Base-by-base conservation (phyloP, 495 filamentous ascomycete species). In the Neurospora sp. region DNA sequence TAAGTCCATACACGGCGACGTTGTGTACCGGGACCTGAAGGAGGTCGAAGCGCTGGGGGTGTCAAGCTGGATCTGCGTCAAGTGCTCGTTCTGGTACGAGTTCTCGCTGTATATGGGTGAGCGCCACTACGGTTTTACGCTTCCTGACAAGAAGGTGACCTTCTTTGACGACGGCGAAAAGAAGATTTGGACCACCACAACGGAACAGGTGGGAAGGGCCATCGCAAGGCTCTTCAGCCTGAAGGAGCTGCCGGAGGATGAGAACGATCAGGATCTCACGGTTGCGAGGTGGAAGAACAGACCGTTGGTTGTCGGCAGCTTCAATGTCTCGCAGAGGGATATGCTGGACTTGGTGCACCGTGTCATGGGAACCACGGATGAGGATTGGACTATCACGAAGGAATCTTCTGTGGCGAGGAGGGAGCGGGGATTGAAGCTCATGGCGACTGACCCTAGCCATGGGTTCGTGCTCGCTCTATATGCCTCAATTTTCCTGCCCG, bases 401-500 rank as follows among this genome's bases (percentile, higher is more conserved):
- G 83, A 88, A 77, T 42, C 78, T 0, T 72, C 78, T 0, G 75
- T 76, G 40, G 79, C 88, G 77, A 83, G 87, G 0, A 87, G 82
- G 72, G 71, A 79, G 69, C 73, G 80, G 7, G 88, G 83, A 0
- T 20, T 81, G 59, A 80, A 78, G 75, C 76, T 75, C 46, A 59
- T 90, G 74, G 59, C 82, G 72, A 70, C 75, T 20, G 88, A 87
- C 0, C 78, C 88, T 73, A 71, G 78, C 68, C 71, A 68, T 27
- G 88, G 83, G 0, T 90, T 89, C 78, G 79, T 72, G 3, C 83
- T 85, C 81, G 75, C 82, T 75, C 70, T 91, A 78, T 91, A 91
- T 71, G 73, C 73, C 14, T 70, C 84, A 0, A 73, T 84, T 1
- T 91, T 91, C 70, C 87, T 76, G 46, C 81, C 82, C n/a, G 83